Conservation (phyloP, 805 yeast species). For the Hanseniaspora vineae region DNA sequence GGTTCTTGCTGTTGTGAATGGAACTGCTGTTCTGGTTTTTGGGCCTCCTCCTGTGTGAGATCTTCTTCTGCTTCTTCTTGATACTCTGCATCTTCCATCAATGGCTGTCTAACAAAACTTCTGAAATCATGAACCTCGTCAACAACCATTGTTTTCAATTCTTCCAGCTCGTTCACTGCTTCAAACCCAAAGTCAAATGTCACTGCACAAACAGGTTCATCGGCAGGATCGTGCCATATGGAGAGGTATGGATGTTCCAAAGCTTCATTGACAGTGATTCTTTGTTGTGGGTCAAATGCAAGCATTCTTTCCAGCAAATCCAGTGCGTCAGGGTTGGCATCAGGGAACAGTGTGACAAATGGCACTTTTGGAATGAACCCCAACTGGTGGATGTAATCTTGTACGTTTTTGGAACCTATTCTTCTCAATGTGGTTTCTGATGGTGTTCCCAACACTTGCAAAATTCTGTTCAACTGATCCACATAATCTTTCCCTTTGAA, state of each 20-base stretch:
- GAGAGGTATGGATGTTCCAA: constrained; percentile 76
- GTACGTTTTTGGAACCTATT: constrained; percentile 81
- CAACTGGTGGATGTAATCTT: constrained; percentile 75
- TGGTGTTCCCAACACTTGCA: constrained; percentile 87
- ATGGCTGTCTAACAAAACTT: constrained; percentile 67
- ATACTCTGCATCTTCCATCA: constrained; percentile 36
- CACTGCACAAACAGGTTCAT: constrained; percentile 72
- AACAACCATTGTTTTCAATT: constrained; percentile 63
- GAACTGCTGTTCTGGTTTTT: constrained; percentile 20
- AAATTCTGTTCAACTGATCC: constrained; percentile 81
- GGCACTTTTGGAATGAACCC: constrained; percentile 75
- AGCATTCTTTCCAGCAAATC: constrained; percentile 70
- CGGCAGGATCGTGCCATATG: constrained; percentile 87
- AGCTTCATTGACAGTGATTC: constrained; percentile 84
- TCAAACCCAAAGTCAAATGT: constrained; percentile 86
- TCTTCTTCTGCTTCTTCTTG: constrained; percentile 13
- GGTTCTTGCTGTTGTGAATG: not conserved
- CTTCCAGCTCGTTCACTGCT: constrained; percentile 62
- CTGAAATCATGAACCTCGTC: constrained; percentile 72
- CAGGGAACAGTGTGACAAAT: constrained; percentile 59
- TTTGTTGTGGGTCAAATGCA: constrained; percentile 71
- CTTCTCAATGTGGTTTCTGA: constrained; percentile 52
- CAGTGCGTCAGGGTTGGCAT: constrained; percentile 77
- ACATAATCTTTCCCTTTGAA: constrained; percentile 95
- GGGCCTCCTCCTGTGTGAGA: constrained; percentile 8